A percentile compares a stretch with the other conserved stretches of the same genome.
phyloP scores from a whole-genome alignment of 495 filamentous ascomycete genomes.

The Neurospora sp. region DNA sequence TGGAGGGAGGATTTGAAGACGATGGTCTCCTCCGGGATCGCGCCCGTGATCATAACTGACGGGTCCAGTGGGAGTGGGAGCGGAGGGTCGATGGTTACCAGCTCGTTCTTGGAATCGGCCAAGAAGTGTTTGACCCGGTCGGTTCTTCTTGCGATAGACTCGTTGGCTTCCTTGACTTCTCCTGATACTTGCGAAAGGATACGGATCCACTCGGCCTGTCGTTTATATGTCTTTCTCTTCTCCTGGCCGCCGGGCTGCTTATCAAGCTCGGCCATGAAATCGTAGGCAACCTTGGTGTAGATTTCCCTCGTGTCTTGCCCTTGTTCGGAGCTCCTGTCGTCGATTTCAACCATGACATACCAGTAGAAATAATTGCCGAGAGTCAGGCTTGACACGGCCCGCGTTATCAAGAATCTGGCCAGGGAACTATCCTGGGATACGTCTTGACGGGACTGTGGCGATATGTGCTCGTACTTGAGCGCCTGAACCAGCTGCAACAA shows the following conservation, averaged over 20 bases:
- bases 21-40: constrained; percentile 72
- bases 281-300: constrained; percentile 84
- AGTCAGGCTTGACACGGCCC: constrained; percentile 76
- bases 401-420: constrained; percentile 76
- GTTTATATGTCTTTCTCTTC: constrained; percentile 61
- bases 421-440: constrained; percentile 75
- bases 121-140: constrained; percentile 74
- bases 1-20: constrained; percentile 94
- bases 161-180: constrained; percentile 74
- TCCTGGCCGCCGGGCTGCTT: constrained; percentile 53
- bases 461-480: constrained; percentile 83
- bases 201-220: constrained; percentile 83
- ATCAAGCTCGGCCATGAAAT: constrained; percentile 83
- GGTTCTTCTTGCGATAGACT: constrained; percentile 65
- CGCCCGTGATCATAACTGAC: constrained; percentile 63
- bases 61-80: constrained; percentile 87
- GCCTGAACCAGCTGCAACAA: constrained; percentile 93
- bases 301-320: constrained; percentile 63
- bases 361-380: constrained; percentile 94
- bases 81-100: constrained; percentile 72
- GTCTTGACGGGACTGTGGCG: constrained; percentile 45
- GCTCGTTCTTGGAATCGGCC: constrained; percentile 80
- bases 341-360: constrained; percentile 94
- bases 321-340: constrained; percentile 68
- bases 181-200: constrained; percentile 84